Evolutionary conservation across 2,329 filamentous ascomycete species (phyloP).

Genomic region (Cladosporium cucumerinum): DNA sequence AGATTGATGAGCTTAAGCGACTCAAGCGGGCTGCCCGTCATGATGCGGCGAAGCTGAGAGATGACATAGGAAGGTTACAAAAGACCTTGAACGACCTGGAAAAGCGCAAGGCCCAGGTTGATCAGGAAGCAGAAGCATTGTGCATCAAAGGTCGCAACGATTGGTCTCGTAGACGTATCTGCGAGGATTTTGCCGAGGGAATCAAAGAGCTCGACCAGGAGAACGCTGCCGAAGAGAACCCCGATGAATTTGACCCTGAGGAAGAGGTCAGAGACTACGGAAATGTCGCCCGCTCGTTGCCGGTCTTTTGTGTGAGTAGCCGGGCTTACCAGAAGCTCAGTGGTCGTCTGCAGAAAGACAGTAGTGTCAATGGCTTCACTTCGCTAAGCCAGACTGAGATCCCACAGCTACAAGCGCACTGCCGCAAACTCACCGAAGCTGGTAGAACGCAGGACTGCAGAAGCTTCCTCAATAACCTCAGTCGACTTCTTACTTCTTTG

Average conservation of each 20-base stretch:
- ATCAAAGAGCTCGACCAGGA: slow-evolving; percentile 61
- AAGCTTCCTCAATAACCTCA: slow-evolving; percentile 51
- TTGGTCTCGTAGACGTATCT: slow-evolving; percentile 54
- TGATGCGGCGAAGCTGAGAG: slow-evolving; percentile 27
- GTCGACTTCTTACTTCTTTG: slow-evolving; percentile 53
- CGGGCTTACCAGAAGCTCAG: slow-evolving; percentile 61
- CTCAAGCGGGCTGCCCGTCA: slow-evolving; percentile 39
- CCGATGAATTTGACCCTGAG: slow-evolving; percentile 53
- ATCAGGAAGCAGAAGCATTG: slow-evolving; percentile 36
- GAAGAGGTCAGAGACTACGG: slow-evolving; percentile 57
- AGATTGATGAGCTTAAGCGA: slow-evolving; percentile 44
- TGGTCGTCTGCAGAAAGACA: slow-evolving; percentile 53
- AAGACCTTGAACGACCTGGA: slow-evolving; percentile 32
- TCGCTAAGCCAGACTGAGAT: slow-evolving; percentile 55
- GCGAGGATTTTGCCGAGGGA: slow-evolving; percentile 57
- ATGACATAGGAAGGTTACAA: slow-evolving; percentile 33
- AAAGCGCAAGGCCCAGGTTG: slow-evolving; percentile 31
- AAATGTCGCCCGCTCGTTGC: slow-evolving; percentile 52
- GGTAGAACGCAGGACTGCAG: slow-evolving; percentile 45
- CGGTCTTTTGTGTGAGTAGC: slow-evolving; percentile 64
- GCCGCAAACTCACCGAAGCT: slow-evolving; percentile 54
- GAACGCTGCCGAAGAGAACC: slow-evolving; percentile 51
- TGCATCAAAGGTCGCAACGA: slow-evolving; percentile 57
- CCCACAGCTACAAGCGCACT: slow-evolving; percentile 57
- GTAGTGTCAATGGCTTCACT: slow-evolving; percentile 51